phyloP scores from a whole-genome alignment of 73 alveolate genomes.

The Tetrahymena malaccensis region DNA sequence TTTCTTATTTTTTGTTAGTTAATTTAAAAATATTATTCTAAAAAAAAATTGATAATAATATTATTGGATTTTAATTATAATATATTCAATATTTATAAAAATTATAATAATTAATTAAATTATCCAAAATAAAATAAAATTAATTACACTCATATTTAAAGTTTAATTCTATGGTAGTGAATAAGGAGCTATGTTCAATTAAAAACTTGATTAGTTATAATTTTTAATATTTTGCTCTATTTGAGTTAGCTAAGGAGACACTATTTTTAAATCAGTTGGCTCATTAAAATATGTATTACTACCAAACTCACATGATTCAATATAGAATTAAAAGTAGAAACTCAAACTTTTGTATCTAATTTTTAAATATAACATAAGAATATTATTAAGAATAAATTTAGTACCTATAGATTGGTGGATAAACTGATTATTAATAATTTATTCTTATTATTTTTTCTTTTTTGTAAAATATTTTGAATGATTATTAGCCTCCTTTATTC shows the following conservation, averaged over 20 bases:
- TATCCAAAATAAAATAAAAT: too few relatives aligned
- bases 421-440: background rate
- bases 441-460: background rate
- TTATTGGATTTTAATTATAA: too few relatives aligned
- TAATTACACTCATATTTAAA: background rate
- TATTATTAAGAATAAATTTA: too few relatives aligned
- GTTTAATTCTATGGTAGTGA: background rate
- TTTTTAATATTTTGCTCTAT: background rate
- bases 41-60: too few relatives aligned
- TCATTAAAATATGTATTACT: background rate
- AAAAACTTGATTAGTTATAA: background rate
- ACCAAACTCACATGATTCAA: background rate
- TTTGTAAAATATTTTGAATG: background rate
- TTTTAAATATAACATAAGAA: too few relatives aligned
- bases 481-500: background rate
- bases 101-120: too few relatives aligned
- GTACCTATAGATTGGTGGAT: background rate
- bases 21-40: too few relatives aligned
- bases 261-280: background rate
- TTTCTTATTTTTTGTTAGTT: too few relatives aligned
- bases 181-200: background rate
- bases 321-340: background rate
- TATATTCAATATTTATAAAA: too few relatives aligned
- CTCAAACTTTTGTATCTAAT: background rate
- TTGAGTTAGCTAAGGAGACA: background rate